Evolutionary conservation across 176 grass and related monocot genomes (phyloP).

Genomic region (Poa pratensis): DNA sequence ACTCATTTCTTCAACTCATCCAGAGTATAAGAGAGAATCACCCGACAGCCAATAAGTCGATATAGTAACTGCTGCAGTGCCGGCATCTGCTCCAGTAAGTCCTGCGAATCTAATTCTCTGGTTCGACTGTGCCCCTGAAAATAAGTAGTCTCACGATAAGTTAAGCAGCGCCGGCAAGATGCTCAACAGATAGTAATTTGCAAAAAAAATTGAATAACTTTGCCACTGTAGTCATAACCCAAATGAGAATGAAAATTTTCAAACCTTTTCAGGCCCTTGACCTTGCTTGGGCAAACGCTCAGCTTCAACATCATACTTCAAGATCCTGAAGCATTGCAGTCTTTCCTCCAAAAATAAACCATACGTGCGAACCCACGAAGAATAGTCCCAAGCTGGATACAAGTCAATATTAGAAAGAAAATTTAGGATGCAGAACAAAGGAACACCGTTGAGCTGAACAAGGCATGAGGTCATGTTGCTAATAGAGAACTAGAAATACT

Average conservation of each 20-base stretch:
- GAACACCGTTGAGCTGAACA: conserved; percentile 2
- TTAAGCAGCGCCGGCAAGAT: neutral
- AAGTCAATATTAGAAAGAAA: conserved; percentile 22
- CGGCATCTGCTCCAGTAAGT: conserved; percentile 88
- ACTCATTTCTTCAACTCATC: conserved; percentile 1
- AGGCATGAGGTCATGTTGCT: neutral
- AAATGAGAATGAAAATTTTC: conserved; percentile 31
- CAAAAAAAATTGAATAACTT: neutral
- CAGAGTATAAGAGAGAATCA: conserved; percentile 56
- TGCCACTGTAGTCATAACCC: neutral
- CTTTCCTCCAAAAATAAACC: conserved; percentile 91
- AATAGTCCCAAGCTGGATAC: conserved; percentile 89
- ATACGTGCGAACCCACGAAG: conserved; percentile 91
- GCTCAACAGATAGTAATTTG: conserved; percentile 21
- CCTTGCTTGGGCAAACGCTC: conserved; percentile 75
- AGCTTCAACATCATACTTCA: conserved; percentile 94
- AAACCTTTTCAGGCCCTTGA: conserved; percentile 88
- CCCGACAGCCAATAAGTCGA: conserved; percentile 87
- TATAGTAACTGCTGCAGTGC: conserved; percentile 91
- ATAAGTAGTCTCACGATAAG: conserved; percentile 8
- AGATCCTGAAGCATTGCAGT: conserved; percentile 91
- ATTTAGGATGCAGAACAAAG: conserved; percentile 4
- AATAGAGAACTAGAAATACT: conserved; percentile 38
- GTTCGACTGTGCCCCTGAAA: conserved; percentile 83
- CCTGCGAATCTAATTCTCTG: conserved; percentile 77